Evolutionary conservation across 257 asterid genomes (phyloP).

Genomic region (Solanum dulcamara): DNA sequence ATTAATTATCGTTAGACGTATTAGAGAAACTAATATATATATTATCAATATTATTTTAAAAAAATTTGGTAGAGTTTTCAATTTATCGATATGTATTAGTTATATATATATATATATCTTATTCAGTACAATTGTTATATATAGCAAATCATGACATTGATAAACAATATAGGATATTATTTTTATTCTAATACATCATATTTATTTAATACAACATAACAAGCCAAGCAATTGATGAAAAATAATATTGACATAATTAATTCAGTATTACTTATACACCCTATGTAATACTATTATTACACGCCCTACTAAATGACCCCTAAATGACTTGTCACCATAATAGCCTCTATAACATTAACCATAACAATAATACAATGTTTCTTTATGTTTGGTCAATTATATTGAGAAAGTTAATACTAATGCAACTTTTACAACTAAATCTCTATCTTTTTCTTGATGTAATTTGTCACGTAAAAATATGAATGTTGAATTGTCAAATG

Average conservation of each 20-base stretch:
- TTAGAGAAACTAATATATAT: too few species aligned
- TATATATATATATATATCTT: too few species aligned
- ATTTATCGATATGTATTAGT: too few species aligned
- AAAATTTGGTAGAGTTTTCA: too few species aligned
- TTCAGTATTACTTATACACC: too few species aligned
- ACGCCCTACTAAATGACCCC: too few species aligned
- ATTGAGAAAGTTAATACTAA: neutral
- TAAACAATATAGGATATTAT: neutral
- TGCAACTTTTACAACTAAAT: neutral
- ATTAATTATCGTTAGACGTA: too few species aligned
- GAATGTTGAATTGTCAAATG: neutral
- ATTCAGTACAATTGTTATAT: too few species aligned
- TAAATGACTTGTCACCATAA: neutral
- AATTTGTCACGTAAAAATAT: neutral
- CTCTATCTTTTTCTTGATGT: neutral
- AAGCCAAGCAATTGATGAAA: neutral
- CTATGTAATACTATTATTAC: too few species aligned
- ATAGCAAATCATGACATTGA: neutral
- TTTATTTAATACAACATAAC: neutral
- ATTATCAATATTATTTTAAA: too few species aligned
- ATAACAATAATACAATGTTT: neutral
- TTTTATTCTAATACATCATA: neutral
- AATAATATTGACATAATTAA: neutral
- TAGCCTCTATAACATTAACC: neutral
- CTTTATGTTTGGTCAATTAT: neutral